Base-by-base conservation (phyloP, 352 stramenopile species). In the Pythium oligandrum region DNA sequence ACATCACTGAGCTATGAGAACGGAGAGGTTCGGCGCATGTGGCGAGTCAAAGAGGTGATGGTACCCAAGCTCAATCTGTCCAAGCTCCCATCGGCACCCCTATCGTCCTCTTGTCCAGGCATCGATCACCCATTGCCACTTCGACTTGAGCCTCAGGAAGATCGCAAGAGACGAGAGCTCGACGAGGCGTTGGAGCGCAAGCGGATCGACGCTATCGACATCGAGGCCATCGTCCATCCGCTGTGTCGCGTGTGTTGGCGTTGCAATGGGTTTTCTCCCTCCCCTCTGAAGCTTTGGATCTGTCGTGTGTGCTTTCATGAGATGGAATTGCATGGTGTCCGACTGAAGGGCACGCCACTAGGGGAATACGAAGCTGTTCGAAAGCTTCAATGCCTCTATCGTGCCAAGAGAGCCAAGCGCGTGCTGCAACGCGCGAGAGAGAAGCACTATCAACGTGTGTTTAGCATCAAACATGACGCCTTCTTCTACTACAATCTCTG, bases 401-500 rank as follows among this genome's bases (percentile, higher is more conserved):
- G 81, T 30, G 78, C 76, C 2, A 61, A 61, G 33, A 66, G 75
- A 48, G 78, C 77, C 17, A 63, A 72, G 12, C 61, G 64, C 0
- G 55, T 88, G 17, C 48, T 92, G 37, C 70, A 89, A 34, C 64
- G 62, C 40, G 71, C 75, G 5, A 61, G 78, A 30, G 75, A 88
- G 49, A 71, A 78, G 50, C 75, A 76, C 39, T 86, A 88, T 49
- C 75, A 92, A 55, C 67, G 77, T 10, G 68, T 92, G 7, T 92
- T 88, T 59, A 88, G 75, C 37, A 88, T 90, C 53, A 63, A 64
- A 3, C 81, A 92, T 73, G 64, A 83, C 46, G 57, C 66, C 7
- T 92, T 92, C 49, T 92, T 92, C 57, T 88, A 77, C 59, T 90
- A 86, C 69, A 88, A 92, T 45, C 50, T 78, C 10, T 90, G 78